These are phyloP conservation scores for Euphorbia lathyris DNA, from an alignment of 345 rosid genomes.

Conservation along the genomic window DNA sequence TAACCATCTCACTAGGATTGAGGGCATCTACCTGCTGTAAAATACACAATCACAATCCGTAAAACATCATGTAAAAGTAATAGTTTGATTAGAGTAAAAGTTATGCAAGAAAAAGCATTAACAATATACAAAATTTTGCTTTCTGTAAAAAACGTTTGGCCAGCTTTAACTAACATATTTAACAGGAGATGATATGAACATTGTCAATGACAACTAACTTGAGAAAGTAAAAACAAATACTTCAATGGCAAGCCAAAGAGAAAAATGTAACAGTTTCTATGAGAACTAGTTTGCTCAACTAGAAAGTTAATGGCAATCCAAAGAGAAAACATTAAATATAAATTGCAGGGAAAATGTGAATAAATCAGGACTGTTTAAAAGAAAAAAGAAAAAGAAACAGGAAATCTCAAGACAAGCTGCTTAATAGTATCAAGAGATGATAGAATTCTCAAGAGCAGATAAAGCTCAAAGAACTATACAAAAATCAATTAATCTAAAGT, in stretches of 20 bases:
- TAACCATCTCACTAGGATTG: background rate
- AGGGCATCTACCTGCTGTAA: slow-evolving; percentile 1
- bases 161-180: too few relatives aligned
- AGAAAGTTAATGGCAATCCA: background rate
- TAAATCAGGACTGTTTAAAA: background rate
- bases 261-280: too few relatives aligned
- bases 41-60: background rate
- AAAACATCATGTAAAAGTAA: slow-evolving; percentile 8
- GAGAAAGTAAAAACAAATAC: background rate
- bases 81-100: too few relatives aligned
- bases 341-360: background rate
- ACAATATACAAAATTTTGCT: too few relatives aligned
- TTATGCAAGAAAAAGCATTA: too few relatives aligned
- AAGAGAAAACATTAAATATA: too few relatives aligned
- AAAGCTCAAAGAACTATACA: background rate
- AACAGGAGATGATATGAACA: background rate
- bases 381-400: background rate
- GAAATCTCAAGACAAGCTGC: background rate
- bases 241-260: background rate
- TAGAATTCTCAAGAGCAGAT: background rate
- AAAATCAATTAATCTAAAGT: background rate
- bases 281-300: too few relatives aligned
- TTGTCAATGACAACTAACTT: background rate
- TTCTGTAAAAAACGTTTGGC: too few relatives aligned
- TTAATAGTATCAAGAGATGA: background rate